These are phyloP conservation scores for Ostreobium quekettii DNA, from an alignment of 139 green algal species.

Conservation along the genomic window DNA sequence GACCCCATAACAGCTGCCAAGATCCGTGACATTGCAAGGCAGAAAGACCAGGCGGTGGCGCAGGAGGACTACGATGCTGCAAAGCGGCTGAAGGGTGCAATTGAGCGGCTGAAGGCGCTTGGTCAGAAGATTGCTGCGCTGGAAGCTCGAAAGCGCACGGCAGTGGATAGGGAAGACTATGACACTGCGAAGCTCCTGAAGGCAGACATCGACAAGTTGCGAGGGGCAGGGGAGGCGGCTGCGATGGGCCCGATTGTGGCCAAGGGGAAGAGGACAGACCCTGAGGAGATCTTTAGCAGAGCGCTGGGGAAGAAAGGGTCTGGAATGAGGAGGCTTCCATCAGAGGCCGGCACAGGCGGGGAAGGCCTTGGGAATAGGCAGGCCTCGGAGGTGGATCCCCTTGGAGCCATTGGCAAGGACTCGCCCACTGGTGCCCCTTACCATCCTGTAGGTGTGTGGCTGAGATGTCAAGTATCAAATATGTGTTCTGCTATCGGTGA, in stretches of 20 bases:
- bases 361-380: neutral
- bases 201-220: conserved; percentile 66
- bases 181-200: conserved; percentile 88
- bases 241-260: conserved; percentile 1
- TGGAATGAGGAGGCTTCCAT: neutral
- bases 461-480: no score
- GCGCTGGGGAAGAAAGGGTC: conserved; percentile 28
- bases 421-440: neutral
- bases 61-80: conserved; percentile 92
- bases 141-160: conserved; percentile 58
- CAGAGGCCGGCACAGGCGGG: no score
- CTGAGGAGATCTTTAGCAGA: conserved; percentile 49
- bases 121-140: conserved; percentile 64
- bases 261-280: conserved; percentile 8
- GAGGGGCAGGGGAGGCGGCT: conserved; percentile 19
- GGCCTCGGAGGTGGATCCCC: neutral
- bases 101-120: conserved; percentile 54
- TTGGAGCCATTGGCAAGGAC: neutral
- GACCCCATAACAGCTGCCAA: conserved; percentile 55
- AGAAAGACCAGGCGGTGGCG: conserved; percentile 70
- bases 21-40: conserved; percentile 45
- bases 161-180: conserved; percentile 85
- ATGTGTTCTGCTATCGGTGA: no score
- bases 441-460: neutral
- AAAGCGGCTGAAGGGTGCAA: conserved; percentile 68